Conservation (phyloP, 305 asterid genomes). For the Fraxinus ornus region DNA sequence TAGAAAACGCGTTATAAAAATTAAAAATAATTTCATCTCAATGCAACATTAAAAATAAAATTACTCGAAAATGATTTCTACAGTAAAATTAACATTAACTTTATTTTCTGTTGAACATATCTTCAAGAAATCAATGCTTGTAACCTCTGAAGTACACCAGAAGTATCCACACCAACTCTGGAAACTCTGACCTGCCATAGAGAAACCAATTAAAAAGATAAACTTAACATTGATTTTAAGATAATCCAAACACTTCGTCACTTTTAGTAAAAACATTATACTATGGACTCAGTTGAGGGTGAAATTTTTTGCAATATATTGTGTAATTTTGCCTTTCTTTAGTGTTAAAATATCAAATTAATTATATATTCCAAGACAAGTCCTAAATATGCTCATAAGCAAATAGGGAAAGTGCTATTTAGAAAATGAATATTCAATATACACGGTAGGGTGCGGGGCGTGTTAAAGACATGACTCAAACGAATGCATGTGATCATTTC, state of each 20-base stretch:
- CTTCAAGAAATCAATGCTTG: neutral
- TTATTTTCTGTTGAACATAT: neutral
- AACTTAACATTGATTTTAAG: neutral
- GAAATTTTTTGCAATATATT: neutral
- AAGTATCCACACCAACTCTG: neutral
- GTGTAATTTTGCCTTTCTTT: neutral
- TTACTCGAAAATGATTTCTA: neutral
- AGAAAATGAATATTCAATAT: neutral
- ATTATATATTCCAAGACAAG: neutral
- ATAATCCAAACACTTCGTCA: neutral
- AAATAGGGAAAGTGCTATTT: neutral
- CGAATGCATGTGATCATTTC: neutral
- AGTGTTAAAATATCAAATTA: no score
- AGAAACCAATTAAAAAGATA: neutral
- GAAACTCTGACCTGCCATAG: neutral
- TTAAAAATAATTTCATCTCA: no score
- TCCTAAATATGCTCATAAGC: neutral
- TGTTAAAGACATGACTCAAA: neutral
- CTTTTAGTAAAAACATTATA: neutral
- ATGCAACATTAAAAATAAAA: neutral
- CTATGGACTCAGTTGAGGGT: neutral
- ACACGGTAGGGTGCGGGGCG: no score
- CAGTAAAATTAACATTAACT: neutral
- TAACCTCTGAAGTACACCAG: neutral
- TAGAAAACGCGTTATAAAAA: no score